Conservation (phyloP, 75 land plant species). For the Isoetes taiwanensis region DNA sequence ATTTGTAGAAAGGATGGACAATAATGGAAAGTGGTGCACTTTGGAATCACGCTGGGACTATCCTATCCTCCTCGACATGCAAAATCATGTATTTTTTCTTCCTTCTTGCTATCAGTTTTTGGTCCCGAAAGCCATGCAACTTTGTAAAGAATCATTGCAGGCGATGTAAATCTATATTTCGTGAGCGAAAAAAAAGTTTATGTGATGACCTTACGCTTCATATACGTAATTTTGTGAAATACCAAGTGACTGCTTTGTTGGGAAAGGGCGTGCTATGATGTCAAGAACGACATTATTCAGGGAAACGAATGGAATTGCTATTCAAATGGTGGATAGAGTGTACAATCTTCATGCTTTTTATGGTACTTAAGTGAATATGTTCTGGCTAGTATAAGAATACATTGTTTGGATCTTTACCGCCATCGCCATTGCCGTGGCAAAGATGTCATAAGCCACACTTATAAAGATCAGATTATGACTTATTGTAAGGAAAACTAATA, state of each 20-base stretch:
- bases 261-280: slow-evolving; percentile 62
- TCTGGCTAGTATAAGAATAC: too few relatives aligned
- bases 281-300: slow-evolving; percentile 80
- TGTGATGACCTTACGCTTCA: neutral
- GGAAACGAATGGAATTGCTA: slow-evolving; percentile 67
- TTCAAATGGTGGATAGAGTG: slow-evolving; percentile 64
- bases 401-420: too few relatives aligned
- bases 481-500: too few relatives aligned
- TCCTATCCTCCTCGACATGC: slow-evolving; percentile 37
- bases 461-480: too few relatives aligned
- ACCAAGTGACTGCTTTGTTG: slow-evolving; percentile 63
- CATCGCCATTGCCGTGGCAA: too few relatives aligned
- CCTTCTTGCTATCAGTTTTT: neutral
- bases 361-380: slow-evolving; percentile 25
- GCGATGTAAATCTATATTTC: neutral
- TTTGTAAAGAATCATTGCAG: neutral
- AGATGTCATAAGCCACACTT: too few relatives aligned
- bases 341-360: slow-evolving; percentile 70
- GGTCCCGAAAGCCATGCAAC: neutral
- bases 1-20: slow-evolving; percentile 54
- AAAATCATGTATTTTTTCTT: slow-evolving; percentile 29
- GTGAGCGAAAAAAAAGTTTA: neutral
- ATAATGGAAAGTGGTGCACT: slow-evolving; percentile 50
- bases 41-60: slow-evolving; percentile 84
- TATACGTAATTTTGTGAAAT: slow-evolving; percentile 47